Evolutionary conservation across 1,284 basidiomycete genomes (phyloP), one percentile per base, ranked within the genome.

Genomic region (Chondrostereum purpureum): DNA sequence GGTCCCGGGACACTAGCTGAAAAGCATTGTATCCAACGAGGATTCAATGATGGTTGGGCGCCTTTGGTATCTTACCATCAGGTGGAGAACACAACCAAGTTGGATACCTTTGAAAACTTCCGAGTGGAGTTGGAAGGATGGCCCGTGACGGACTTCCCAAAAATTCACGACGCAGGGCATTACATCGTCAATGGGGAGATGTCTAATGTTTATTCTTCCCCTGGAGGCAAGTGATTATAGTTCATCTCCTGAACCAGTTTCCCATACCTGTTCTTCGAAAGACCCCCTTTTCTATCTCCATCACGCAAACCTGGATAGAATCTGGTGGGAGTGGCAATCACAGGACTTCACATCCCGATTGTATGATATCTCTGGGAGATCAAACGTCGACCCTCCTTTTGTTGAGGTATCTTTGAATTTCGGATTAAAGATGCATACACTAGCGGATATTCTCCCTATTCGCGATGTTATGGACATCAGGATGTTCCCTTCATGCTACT

Each of bases 71-170:
- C 58, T 5, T 27, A 46, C 0, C 45, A 31, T 0, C 46, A 49
- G 11, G 58, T 70, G 2, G 49, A 36, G 1, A 55, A 58, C 13
- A 55, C 59, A 4, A 47, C 53, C 2, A 49, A 34, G 8, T 53
- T 58, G 45, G 44, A 52, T 3, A 61, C 51, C 1, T 70, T 60
- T 36, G 64, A 67, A 42, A 10, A 10, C 10, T 37, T 37, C 16
- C 54, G 65, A 2, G 54, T 58, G 5, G 57, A 65, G 45, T 54
- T 68, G 1, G 67, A 68, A 40, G 66, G 66, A 2, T 36, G 18
- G 1, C 13, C 37, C 20, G 33, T 31, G 5, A 31, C 42, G 3
- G 6, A 22, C n/a, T n/a, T 17, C 27, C 10, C 19, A 13, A 34
- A 33, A 16, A 27, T 43, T 16, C 42, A 43, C 42, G 50, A 49